These are phyloP conservation scores for Leccinum fuscescens DNA, from an alignment of 1,284 basidiomycete species.

Conservation along the genomic window DNA sequence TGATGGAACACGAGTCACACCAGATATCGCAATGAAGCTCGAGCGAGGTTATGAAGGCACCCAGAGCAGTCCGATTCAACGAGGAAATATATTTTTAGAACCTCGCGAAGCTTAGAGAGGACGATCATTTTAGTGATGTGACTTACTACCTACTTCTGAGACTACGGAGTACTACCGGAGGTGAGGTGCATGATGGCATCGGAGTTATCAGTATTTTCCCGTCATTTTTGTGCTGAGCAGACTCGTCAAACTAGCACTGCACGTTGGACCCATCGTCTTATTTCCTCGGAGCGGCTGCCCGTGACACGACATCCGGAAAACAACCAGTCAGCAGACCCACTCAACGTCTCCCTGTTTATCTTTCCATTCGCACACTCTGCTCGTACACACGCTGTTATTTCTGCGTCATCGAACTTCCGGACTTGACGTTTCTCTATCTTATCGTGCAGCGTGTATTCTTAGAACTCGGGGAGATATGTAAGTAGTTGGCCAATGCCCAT, in stretches of 20 bases:
- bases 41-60: too few relatives aligned
- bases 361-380: constrained; percentile 2
- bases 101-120: too few relatives aligned
- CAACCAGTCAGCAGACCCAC: neutral
- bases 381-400: neutral
- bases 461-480: constrained; percentile 1
- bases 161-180: too few relatives aligned
- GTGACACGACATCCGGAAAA: neutral
- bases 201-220: neutral
- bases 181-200: neutral
- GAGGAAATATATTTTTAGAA: too few relatives aligned
- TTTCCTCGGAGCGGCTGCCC: neutral
- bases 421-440: constrained; percentile 4
- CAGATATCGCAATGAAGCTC: too few relatives aligned
- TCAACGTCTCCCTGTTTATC: neutral
- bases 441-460: constrained; percentile 17
- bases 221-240: neutral
- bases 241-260: neutral
- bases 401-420: neutral
- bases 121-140: too few relatives aligned
- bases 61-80: too few relatives aligned
- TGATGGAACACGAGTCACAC: too few relatives aligned
- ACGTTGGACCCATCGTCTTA: neutral
- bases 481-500: neutral
- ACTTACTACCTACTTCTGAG: too few relatives aligned